These are phyloP conservation scores for Aspergillus ostianus DNA, from an alignment of 495 filamentous ascomycete genomes.

Conservation along the genomic window DNA sequence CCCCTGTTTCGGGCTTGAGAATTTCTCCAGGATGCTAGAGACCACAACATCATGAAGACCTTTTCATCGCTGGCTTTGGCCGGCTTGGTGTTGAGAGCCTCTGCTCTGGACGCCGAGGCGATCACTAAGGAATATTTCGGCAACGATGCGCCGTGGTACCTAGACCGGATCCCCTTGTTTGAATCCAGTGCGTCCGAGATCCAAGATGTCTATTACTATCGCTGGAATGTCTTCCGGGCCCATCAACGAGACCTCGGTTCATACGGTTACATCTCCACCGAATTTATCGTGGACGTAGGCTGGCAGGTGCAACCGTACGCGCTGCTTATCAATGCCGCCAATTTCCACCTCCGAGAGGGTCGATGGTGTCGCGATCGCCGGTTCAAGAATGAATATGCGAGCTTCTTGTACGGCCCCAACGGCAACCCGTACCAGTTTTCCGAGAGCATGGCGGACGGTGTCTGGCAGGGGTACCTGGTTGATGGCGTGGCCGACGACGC, in stretches of 20 bases:
- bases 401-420: constrained; percentile 21
- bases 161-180: constrained; percentile 20
- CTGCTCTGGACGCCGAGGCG: constrained; percentile 8
- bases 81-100: not conserved
- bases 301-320: constrained; percentile 26
- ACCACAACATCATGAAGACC: not conserved
- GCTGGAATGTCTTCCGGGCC: constrained; percentile 31
- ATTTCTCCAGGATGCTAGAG: not conserved
- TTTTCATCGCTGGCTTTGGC: not conserved
- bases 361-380: constrained; percentile 33
- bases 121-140: constrained; percentile 17
- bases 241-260: constrained; percentile 31
- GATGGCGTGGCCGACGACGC: constrained; percentile 24
- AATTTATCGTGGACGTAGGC: constrained; percentile 31
- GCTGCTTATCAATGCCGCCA: constrained; percentile 25
- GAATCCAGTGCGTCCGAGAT: constrained; percentile 19
- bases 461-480: constrained; percentile 31
- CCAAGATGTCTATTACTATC: constrained; percentile 34
- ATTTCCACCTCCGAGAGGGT: constrained; percentile 31
- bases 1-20: not conserved
- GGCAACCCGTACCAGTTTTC: constrained; percentile 25
- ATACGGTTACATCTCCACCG: constrained; percentile 29
- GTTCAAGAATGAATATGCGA: constrained; percentile 27
- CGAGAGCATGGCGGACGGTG: constrained; percentile 25
- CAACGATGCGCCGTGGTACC: constrained; percentile 23